Evolutionary conservation across 257 asterid species (phyloP).

Genomic region (Paraleonurus japonicus): DNA sequence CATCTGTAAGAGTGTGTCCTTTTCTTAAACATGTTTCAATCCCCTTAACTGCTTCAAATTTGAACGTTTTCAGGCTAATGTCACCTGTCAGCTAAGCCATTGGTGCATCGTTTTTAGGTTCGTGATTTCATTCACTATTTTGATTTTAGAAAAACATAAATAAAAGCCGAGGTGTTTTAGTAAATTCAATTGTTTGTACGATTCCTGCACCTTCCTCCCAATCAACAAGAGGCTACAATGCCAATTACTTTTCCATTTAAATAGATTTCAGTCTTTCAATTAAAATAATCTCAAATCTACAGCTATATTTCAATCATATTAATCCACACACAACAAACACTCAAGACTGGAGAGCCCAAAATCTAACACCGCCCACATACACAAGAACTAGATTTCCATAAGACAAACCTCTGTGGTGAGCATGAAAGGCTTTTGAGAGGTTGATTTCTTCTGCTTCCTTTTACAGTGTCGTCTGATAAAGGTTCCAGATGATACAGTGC

Average conservation of each 20-base stretch:
- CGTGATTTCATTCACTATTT: not conserved
- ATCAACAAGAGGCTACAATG: not conserved
- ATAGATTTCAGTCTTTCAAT: not conserved
- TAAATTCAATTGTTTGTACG: not conserved
- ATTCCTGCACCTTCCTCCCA: not conserved
- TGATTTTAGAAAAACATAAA: not conserved
- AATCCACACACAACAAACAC: not conserved
- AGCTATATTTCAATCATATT: not conserved
- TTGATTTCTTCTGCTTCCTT: conserved; percentile 52
- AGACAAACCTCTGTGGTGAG: conserved; percentile 78
- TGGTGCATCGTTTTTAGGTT: not conserved
- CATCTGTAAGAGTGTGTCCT: no score
- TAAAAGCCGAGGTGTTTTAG: not conserved
- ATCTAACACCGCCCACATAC: not conserved
- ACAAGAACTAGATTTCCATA: conserved; percentile 9
- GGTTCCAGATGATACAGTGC: conserved; percentile 57
- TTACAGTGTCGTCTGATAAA: conserved; percentile 45
- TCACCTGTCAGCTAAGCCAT: not conserved
- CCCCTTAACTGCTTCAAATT: not conserved
- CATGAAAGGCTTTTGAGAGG: conserved; percentile 72
- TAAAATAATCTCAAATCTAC: not conserved
- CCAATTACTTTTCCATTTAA: not conserved
- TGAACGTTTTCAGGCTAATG: not conserved
- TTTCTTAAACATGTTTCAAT: not conserved
- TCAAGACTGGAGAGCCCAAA: not conserved